Base-by-base conservation (phyloP, 768 basidiomycete species). In the Rhizopogon salebrosus region DNA sequence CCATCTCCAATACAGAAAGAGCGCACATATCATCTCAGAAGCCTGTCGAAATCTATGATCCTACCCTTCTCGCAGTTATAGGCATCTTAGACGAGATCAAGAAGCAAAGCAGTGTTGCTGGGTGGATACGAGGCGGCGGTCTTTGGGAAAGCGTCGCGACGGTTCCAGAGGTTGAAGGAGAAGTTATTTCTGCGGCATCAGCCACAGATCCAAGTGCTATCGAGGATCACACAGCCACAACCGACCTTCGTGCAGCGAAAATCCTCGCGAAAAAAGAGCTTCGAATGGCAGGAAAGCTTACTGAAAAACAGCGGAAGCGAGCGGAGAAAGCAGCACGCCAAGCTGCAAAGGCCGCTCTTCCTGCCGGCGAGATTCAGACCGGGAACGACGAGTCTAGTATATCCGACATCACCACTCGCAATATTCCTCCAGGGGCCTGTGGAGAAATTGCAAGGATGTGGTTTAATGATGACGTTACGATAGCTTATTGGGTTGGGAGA, bases 81-180 rank as follows among this genome's bases (percentile, higher is more conserved):
- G 88, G 88, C 7, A 71, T 89, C 13, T 67, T 90, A 22, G 84
- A 87, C 42, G 72, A 68, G 13, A 56, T 84, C 13, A 84, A 82
- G 64, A 49, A 59, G 43, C 80, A 89, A 66, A 73, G 68, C 51
- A 89, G 85, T 57, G 78, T 89, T 22, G 81, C 85, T 0, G 80
- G 75, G 18, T 89, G 88, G 88, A 73, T 88, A 51, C 74, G 76
- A 16, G 59, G 62, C 26, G 84, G 85, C 1, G 84, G 84, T 0
- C 65, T 86, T 11, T 62, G 55, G 68, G 54, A 42, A 18, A 36
- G 38, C 27, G 24, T n/a, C 20, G 18, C 48, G 14, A 16, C 48
- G 6, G 20, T 34, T 23, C 29, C 20, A 22, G 45, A 22, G 29
- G 45, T 8, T 34, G 7, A 35, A 36, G 23, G 62, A 54, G 37